Conservation (phyloP, 208 protist species). For the Trypanosoma lewisi region DNA sequence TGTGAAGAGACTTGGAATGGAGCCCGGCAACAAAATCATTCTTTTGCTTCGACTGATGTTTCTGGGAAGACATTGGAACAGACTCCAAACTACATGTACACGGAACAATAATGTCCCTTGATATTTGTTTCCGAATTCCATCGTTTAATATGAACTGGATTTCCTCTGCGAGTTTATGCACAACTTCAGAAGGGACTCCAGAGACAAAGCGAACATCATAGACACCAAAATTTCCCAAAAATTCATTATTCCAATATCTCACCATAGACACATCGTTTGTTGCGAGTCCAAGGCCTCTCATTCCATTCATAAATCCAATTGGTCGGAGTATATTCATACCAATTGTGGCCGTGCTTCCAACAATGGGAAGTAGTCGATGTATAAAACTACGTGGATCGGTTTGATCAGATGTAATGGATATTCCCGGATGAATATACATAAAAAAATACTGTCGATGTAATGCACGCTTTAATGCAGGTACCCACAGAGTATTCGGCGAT, state of each 20-base stretch:
- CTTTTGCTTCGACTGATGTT: neutral
- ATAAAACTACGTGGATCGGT: constrained; percentile 82
- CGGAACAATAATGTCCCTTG: constrained; percentile 37
- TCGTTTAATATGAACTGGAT: constrained; percentile 31
- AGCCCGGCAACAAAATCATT: constrained; percentile 14
- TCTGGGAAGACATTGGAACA: neutral
- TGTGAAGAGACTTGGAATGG: constrained; percentile 17
- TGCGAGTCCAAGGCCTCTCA: constrained; percentile 72
- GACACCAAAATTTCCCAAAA: constrained; percentile 79
- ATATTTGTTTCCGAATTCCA: constrained; percentile 39
- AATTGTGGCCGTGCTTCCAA: constrained; percentile 40
- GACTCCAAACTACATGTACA: constrained; percentile 44
- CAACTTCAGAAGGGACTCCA: constrained; percentile 53
- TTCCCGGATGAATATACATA: constrained; percentile 47
- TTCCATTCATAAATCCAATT: constrained; percentile 75
- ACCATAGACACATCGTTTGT: constrained; percentile 85
- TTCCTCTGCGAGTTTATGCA: constrained; percentile 33
- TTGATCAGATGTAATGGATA: constrained; percentile 77
- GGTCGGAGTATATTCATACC: constrained; percentile 82
- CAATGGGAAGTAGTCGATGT: constrained; percentile 55
- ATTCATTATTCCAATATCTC: constrained; percentile 90
- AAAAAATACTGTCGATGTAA: constrained; percentile 80
- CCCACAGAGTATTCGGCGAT: constrained; percentile 31
- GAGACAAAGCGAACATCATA: constrained; percentile 79
- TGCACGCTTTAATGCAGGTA: constrained; percentile 80